Evolutionary conservation across 2,329 filamentous ascomycete species (phyloP).

Genomic region (Zasmidium citrigriseum): DNA sequence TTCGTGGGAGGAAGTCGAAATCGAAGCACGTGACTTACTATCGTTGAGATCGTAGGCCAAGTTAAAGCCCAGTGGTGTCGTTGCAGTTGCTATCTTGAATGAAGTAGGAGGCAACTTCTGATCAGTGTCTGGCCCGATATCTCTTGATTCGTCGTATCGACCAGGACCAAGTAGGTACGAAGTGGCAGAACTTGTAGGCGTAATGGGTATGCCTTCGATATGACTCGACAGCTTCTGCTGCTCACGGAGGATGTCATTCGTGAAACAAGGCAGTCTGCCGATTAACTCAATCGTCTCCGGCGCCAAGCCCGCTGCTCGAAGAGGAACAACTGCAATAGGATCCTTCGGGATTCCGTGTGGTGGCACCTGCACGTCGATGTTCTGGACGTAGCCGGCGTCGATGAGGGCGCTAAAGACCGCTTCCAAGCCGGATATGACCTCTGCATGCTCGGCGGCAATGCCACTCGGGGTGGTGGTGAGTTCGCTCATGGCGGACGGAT

Average conservation of each 20-base stretch:
- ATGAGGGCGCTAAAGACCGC: slow-evolving; percentile 11
- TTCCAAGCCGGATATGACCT: slow-evolving; percentile 14
- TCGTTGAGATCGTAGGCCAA: slow-evolving; percentile 14
- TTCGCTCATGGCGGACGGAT: slow-evolving; percentile 10
- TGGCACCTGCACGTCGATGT: slow-evolving; percentile 15
- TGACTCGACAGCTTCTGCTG: slow-evolving; percentile 7
- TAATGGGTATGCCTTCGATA: slow-evolving; percentile 12
- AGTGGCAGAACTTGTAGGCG: slow-evolving; percentile 11
- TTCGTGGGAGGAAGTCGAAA: neutral
- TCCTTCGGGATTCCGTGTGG: slow-evolving; percentile 18
- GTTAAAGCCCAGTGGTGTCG: slow-evolving; percentile 6
- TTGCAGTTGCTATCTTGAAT: slow-evolving; percentile 10
- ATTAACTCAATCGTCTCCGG: slow-evolving; percentile 14
- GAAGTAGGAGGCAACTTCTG: slow-evolving; percentile 5
- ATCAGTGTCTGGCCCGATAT: slow-evolving; percentile 4
- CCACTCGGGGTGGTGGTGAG: slow-evolving; percentile 11
- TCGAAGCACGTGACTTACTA: neutral
- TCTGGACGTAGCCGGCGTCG: slow-evolving; percentile 13
- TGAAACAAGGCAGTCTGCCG: slow-evolving; percentile 17
- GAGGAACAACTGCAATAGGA: slow-evolving; percentile 10
- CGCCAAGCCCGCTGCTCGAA: slow-evolving; percentile 8
- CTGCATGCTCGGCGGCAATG: slow-evolving; percentile 11
- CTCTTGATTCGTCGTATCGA: slow-evolving; percentile 9
- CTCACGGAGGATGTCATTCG: slow-evolving; percentile 8
- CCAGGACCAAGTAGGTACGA: slow-evolving; percentile 14